Evolutionary conservation across 2,329 filamentous ascomycete species (phyloP), one percentile per base, ranked within the genome.

Genomic region (Diaporthe destruens): DNA sequence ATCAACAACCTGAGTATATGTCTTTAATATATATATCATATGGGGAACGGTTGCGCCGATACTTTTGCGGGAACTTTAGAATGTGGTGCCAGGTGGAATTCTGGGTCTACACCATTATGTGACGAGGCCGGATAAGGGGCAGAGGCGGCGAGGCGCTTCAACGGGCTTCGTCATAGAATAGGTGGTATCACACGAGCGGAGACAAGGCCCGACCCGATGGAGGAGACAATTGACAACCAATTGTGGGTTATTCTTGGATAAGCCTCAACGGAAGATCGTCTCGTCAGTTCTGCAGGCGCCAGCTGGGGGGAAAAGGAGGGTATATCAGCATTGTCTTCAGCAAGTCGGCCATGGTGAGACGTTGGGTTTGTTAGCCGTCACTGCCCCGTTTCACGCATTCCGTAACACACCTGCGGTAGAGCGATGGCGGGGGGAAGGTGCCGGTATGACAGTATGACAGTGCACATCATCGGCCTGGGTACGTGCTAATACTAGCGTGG

Each of bases 61-160:
- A 53, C 29, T 66, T 66, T 8, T 51, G 61, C 36, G 61, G 44
- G 61, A n/a, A n/a, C n/a, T n/a, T n/a, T n/a, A n/a, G n/a, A 51
- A 51, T 51, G 44, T 20, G 61, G 61, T 53, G 61, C n/a, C 8
- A 36, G 61, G 61, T 66, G 61, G 61, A 66, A 47, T 66, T 29
- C 61, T 39, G 61, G 47, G 61, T 66, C 61, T 66, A 66, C 61
- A 53, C 36, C 9, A 51, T 66, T 66, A 29, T 66, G 47, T 66
- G 61, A 66, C 47, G 9, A 49, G 44, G 9, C 20, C 61, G 61
- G 61, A 66, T 66, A 53, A 66, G 61, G 61, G 61, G 32, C 61
- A 53, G 32, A 42, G 59, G 44, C 44, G 11, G 44, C 44, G 44
- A 20, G 11, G 44, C 44, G 23, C 56, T 36, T 20, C 54, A 57